A percentile compares a stretch with the other conserved stretches of the same genome.
phyloP scores from a whole-genome alignment of 331 rosid genomes.

The Cydonia oblonga region DNA sequence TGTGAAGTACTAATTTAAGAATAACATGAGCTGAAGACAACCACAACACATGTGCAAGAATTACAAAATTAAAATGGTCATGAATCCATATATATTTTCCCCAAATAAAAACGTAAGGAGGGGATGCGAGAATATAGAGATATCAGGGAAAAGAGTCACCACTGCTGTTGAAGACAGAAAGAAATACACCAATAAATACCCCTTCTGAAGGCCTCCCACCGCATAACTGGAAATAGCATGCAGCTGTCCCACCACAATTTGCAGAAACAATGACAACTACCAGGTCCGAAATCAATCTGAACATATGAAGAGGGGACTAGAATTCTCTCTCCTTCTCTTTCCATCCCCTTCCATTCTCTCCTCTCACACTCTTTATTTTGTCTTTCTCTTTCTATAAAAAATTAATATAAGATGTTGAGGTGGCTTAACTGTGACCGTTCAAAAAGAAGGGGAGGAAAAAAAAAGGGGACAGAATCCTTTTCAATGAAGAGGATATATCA shows the following conservation, averaged over 20 bases:
- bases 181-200: constrained; percentile 71
- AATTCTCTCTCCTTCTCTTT: too few relatives aligned
- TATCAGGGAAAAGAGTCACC: constrained; percentile 34
- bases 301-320: constrained; percentile 19
- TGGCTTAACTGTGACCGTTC: too few relatives aligned
- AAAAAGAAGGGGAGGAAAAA: too few relatives aligned
- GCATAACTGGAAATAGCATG: constrained; percentile 65
- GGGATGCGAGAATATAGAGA: constrained; percentile 3
- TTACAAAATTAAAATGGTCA: not conserved
- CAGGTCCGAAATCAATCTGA: constrained; percentile 83
- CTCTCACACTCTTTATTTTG: too few relatives aligned
- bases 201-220: constrained; percentile 96
- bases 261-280: constrained; percentile 97
- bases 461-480: too few relatives aligned
- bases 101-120: not conserved
- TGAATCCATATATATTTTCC: not conserved
- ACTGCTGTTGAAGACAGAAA: constrained; percentile 96
- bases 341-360: too few relatives aligned
- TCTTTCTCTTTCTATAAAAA: too few relatives aligned
- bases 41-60: not conserved
- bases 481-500: constrained; percentile 13
- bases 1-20: not conserved
- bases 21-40: not conserved
- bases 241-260: constrained; percentile 61
- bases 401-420: too few relatives aligned